Evolutionary conservation across 108 stramenopile genomes (phyloP), one percentile per base, ranked within the genome.

Genomic region (Fragilariopsis cylindrus): DNA sequence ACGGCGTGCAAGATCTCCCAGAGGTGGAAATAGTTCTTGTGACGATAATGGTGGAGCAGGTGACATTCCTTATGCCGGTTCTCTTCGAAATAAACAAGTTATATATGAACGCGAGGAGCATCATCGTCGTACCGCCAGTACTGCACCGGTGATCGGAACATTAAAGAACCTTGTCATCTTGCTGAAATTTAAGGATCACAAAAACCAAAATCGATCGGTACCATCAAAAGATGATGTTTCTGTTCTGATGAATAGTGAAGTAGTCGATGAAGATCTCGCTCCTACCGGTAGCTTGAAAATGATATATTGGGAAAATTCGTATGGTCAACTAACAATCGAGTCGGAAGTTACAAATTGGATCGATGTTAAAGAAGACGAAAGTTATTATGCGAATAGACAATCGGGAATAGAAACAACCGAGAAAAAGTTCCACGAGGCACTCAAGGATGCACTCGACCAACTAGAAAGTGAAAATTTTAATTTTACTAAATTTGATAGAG

Each of bases 131-230:
- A 45, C 53, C 6, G 13, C 74, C 41, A 73, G 50, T 13, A 71
- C 30, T 30, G 30, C 30, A 19, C 55, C 55, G 21, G 16, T 40
- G 4, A 39, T 65, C 44, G 81, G 81, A 54, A 68, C 53, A 7
- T 48, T 82, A 12, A 82, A 77, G 16, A 77, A 70, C 40, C 57
- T 82, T 7, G 77, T 82, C 16, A 19, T 82, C 8, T 55, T 76
- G 65, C 18, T 82, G 18, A 11, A 57, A 18, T 82, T 82, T 48
- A 47, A 54, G 18, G 82, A 82, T 66, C 83, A 84, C 39, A 30
- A 57, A 15, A 9, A 57, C 8, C 30, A 30, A 30, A 72, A 77
- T 3, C 68, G 79, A 40, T 15, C 13, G 41, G 40, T 81, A 1
- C 84, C 84, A 7, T 50, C 73, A 3, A 21, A 9, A 65, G 46